Conservation (phyloP, 345 rosid genomes). For the Toxicodendron radicans region DNA sequence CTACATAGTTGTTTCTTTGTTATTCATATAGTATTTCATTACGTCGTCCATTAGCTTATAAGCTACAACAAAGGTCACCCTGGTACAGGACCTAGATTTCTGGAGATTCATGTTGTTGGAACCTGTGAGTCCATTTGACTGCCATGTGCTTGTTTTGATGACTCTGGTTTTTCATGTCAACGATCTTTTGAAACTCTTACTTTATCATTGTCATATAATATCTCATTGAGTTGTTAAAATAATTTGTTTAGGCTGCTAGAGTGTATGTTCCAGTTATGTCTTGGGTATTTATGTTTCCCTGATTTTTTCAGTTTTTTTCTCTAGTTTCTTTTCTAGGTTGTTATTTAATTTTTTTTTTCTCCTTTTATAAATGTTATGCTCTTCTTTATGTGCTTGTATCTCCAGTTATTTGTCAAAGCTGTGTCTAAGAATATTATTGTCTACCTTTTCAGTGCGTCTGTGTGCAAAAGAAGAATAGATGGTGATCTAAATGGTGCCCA, state of each 20-base stretch:
- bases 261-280: neutral
- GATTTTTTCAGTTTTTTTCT: neutral
- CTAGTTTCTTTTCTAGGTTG: neutral
- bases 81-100: neutral
- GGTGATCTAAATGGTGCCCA: neutral
- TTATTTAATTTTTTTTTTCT: neutral
- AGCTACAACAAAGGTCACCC: neutral
- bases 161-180: neutral
- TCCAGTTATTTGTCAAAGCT: slow-evolving; percentile 9
- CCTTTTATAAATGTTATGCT: no score
- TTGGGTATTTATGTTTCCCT: neutral
- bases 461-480: slow-evolving; percentile 65
- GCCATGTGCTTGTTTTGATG: neutral
- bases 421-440: slow-evolving; percentile 2
- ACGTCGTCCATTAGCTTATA: neutral
- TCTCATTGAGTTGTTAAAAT: neutral
- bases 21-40: neutral
- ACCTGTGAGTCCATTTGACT: neutral
- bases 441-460: slow-evolving; percentile 60
- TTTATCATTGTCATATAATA: neutral
- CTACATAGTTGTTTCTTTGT: neutral
- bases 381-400: slow-evolving; percentile 4
- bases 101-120: slow-evolving; percentile 3
- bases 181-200: neutral
- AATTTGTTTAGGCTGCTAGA: neutral